Evolutionary conservation across 805 yeast genomes (phyloP).

Genomic region (Wickerhamomyces hampshirensis): DNA sequence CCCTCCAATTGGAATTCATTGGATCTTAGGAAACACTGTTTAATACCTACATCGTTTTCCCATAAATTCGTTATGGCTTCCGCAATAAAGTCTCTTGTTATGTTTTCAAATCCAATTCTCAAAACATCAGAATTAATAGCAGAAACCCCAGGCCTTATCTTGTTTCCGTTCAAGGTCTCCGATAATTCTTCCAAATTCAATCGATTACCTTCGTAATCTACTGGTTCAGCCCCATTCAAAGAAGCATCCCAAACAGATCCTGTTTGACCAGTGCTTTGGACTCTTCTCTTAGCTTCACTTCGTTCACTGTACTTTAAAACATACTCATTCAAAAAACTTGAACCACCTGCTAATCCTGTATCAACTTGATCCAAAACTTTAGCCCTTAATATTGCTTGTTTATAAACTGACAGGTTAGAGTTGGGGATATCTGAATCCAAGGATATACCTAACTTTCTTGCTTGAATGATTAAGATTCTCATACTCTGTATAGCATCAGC

Average conservation of each 20-base stretch:
- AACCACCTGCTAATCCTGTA: conserved; percentile 63
- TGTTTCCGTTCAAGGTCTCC: conserved; percentile 16
- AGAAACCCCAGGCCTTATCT: conserved; percentile 22
- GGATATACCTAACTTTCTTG: conserved; percentile 57
- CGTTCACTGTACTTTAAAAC: conserved; percentile 56
- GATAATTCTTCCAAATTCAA: conserved; percentile 16
- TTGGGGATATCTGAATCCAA: conserved; percentile 61
- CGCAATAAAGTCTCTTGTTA: conserved; percentile 54
- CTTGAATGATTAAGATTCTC: conserved; percentile 73
- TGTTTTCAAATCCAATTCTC: conserved; percentile 8
- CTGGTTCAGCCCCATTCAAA: conserved; percentile 8
- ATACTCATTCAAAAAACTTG: conserved; percentile 56
- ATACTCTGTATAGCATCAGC: conserved; percentile 83
- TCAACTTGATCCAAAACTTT: conserved; percentile 60
- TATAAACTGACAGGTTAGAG: conserved; percentile 40
- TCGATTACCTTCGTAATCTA: no score
- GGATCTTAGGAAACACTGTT: conserved; percentile 49
- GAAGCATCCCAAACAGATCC: conserved; percentile 26
- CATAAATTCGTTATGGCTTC: conserved; percentile 66
- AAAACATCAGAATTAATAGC: conserved; percentile 14
- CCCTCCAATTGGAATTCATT: conserved; percentile 84
- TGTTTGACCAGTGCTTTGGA: conserved; percentile 51
- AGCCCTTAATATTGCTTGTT: conserved; percentile 48
- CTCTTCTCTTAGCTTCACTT: conserved; percentile 45
- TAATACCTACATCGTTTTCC: conserved; percentile 65